Evolutionary conservation across 352 stramenopile genomes (phyloP), one percentile per base, ranked within the genome.

Genomic region (Globisporangium orthogonon): DNA sequence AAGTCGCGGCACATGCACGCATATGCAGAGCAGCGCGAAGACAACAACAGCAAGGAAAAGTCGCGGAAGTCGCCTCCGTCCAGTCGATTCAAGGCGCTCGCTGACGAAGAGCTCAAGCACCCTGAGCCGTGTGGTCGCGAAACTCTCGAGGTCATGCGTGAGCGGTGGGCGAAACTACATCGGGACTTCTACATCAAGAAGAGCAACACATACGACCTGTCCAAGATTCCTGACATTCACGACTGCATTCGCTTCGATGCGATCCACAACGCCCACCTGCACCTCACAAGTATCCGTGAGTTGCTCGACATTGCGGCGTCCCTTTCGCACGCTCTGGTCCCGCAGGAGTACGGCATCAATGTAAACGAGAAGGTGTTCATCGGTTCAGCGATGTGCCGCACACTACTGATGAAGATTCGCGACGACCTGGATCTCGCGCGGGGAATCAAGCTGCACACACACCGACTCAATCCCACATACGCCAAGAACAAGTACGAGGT

Each of bases 221-320:
- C 87, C 7, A 91, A 98, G 62, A 97, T 99, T 53, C 97, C 98
- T 7, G 97, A 99, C 61, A 97, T 99, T 48, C 97, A 98, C 70
- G 97, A 99, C 71, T 98, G 97, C 72, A 95, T 98, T 52, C 89
- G 96, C 28, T 99, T 98, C 69, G 97, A 99, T 74, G 93, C 97
- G 51, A 83, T 99, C 18, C 98, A 99, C 72, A 99, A 99, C 68
- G 80, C 87, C 17, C 87, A 98, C 61, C 61, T 99, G 37, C 87
- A 95, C 52, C 68, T 98, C 11, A 89, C 86, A 14, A 96, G 89
- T n/a, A 81, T 94, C 7, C 81, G 96, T 44, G 94, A 98, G 65
- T 76, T 99, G 9, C 89, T 98, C 52, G 82, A 98, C 52, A 87
- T 98, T 23, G 96, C 96, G 1, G 95, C 96, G 58, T 78, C 82